Evolutionary conservation across 352 stramenopile species (phyloP).

Genomic region (Pythium pyrilobum): DNA sequence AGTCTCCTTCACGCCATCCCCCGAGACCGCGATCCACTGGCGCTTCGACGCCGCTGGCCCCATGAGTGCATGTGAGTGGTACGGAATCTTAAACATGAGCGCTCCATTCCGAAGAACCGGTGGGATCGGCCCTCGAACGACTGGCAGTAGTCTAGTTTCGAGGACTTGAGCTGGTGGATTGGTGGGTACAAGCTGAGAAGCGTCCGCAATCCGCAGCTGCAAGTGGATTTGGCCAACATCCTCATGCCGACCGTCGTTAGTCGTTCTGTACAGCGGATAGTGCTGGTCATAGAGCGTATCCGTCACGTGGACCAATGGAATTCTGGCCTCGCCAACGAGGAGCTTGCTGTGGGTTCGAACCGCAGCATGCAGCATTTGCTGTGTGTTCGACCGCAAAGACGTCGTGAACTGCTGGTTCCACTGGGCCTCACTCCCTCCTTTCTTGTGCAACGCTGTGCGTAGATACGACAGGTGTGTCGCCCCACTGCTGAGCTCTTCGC

Average conservation of each 20-base stretch:
- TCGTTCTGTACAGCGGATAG: conserved; percentile 37
- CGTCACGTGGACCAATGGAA: conserved; percentile 36
- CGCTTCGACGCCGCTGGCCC: conserved; percentile 25
- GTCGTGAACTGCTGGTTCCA: conserved; percentile 81
- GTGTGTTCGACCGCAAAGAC: conserved; percentile 40
- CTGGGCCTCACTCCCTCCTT: conserved; percentile 72
- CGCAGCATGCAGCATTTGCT: conserved; percentile 41
- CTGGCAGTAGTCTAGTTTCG: not conserved
- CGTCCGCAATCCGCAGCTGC: conserved; percentile 60
- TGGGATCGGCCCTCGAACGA: conserved; percentile 20
- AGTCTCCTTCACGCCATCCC: conserved; percentile 10
- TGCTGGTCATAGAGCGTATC: conserved; percentile 60
- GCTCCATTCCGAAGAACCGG: conserved; percentile 42
- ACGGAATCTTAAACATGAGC: conserved; percentile 79
- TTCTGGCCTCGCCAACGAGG: conserved; percentile 50
- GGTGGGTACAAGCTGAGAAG: conserved; percentile 1
- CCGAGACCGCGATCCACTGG: conserved; percentile 59
- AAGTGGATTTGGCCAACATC: conserved; percentile 53
- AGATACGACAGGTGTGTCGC: conserved; percentile 25
- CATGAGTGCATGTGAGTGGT: conserved; percentile 46
- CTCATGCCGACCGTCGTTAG: conserved; percentile 13
- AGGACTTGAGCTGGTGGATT: not conserved
- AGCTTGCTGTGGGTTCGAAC: conserved; percentile 68
- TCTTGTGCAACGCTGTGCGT: conserved; percentile 68
- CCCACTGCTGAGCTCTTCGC: conserved; percentile 6